Base-by-base conservation (phyloP, 1,284 basidiomycete species). In the Leccinum fallax region DNA sequence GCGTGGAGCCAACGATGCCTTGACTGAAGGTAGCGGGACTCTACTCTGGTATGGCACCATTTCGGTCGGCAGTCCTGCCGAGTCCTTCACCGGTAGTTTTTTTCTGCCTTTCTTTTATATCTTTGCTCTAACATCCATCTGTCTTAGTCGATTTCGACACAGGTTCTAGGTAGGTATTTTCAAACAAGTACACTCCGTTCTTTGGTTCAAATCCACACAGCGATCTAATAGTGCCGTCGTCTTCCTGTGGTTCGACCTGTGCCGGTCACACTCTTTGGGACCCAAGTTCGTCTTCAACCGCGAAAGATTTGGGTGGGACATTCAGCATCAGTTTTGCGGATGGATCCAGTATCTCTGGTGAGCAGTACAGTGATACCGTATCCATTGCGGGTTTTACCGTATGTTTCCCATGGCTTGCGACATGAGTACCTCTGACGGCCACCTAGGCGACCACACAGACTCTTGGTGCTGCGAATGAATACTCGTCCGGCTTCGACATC, bases 81-180 rank as follows among this genome's bases (percentile, higher is more conserved):
- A 11, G 0, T 4, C 7, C 3, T 72, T 64, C 46, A 62, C 60
- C 3, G 65, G 70, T 66, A 49, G 53, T 58, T 36, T n/a, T 4
- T 34, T 4, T 53, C 13, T 24, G 11, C n/a, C 11, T n/a, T 28
- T 24, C 16, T 10, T n/a, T 13, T n/a, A 30, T 9, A 21, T 5
- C 10, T 53, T 10, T 36, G 30, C 7, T 34, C 30, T 53, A 19
- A 53, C 5, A 19, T 21, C n/a, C 5, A 19, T 21, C n/a, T 24
- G 13, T 55, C 4, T 15, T 8, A 71, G 69, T 71, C 19, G 53
- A 52, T 6, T 66, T 70, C 5, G 69, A 71, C n/a, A 71, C 68
- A 0, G 69, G 66, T 4, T 68, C 61, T 3, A 63, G 65, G 67
- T 21, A 56, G 1, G 58, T 59, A 4, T 53, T 16, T 53, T 32